phyloP scores from a whole-genome alignment of 139 green algal species.

The Mychonastes homosphaera region DNA sequence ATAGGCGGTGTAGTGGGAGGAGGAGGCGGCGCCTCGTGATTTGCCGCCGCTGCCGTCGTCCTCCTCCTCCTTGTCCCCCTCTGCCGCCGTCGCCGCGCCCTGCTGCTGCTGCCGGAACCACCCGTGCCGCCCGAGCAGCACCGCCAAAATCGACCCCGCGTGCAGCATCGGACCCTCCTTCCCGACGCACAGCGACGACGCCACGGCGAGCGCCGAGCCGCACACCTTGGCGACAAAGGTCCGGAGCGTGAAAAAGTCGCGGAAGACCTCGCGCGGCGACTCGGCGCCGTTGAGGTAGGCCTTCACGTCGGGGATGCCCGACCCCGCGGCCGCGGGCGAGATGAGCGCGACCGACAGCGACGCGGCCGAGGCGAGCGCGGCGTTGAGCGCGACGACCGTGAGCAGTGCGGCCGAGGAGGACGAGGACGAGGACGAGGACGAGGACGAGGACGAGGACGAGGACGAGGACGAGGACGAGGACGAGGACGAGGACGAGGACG shows the following conservation, averaged over 20 bases:
- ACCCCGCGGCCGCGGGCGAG: constrained; percentile 38
- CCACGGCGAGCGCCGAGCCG: constrained; percentile 29
- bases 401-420: constrained; percentile 26
- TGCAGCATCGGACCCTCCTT: constrained; percentile 53
- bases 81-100: not conserved
- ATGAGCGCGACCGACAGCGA: constrained; percentile 36
- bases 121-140: constrained; percentile 24
- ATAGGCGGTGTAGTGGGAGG: too few relatives aligned
- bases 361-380: constrained; percentile 27
- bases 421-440: constrained; percentile 18
- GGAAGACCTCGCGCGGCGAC: constrained; percentile 31
- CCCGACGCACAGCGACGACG: constrained; percentile 38
- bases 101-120: not conserved
- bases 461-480: constrained; percentile 39
- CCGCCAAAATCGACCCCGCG: constrained; percentile 44
- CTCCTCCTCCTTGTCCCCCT: not conserved
- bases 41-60: not conserved
- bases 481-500: constrained; percentile 27
- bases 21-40: too few relatives aligned
- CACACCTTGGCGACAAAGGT: constrained; percentile 46
- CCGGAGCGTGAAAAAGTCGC: constrained; percentile 44
- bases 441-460: constrained; percentile 38
- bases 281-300: constrained; percentile 46
- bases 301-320: constrained; percentile 49
- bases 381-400: constrained; percentile 35